Base-by-base conservation (phyloP, 225 moss, liverwort and hornwort genomes). In the Anthoceros angustus region DNA sequence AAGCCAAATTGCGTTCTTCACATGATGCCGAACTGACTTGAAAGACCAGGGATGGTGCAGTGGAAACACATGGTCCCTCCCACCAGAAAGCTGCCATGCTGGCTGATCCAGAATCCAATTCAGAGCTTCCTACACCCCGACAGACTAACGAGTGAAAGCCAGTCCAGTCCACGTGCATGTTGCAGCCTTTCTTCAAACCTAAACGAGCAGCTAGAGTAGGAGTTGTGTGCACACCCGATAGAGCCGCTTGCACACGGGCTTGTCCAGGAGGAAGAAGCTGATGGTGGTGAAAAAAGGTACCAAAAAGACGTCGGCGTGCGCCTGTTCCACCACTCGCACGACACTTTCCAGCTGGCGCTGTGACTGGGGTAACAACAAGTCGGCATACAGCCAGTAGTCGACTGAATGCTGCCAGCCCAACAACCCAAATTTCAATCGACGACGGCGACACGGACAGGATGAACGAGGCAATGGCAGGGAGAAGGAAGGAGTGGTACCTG, bases 21-120 rank as follows among this genome's bases (percentile, higher is more conserved):
- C 66, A 63, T 74, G 71, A 9, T 69, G 74, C 8, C 84, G 84
- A 63, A 80, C 80, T 68, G 84, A 78, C 74, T 83, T 84, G 38
- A 84, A 40, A 9, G 81, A 84, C 84, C 84, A 84, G 38, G 84
- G 81, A 75, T 81, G 84, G 73, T 84, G 84, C 69, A 84, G 76
- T 62, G 81, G 64, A 9, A 84, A 74, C 23, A 84, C 81, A 68
- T 84, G 84, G 70, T 84, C 84, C 61, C 77, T 66, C 55, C 83
- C 83, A 15, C 80, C 83, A 18, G 84, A 81, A 60, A 76, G 70
- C 74, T 77, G 76, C 84, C 84, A 84, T 42, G 78, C 81, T 61
- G 71, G 18, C 70, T 84, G 84, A 15, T 65, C 67, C 67, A 73
- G 74, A 69, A 84, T 69, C 84, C 84, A 84, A 38, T 76, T 69